A percentile compares a stretch with the other conserved stretches of the same genome.
Conservation (phyloP, 768 basidiomycete genomes). For the Dioszegia crocea region DNA sequence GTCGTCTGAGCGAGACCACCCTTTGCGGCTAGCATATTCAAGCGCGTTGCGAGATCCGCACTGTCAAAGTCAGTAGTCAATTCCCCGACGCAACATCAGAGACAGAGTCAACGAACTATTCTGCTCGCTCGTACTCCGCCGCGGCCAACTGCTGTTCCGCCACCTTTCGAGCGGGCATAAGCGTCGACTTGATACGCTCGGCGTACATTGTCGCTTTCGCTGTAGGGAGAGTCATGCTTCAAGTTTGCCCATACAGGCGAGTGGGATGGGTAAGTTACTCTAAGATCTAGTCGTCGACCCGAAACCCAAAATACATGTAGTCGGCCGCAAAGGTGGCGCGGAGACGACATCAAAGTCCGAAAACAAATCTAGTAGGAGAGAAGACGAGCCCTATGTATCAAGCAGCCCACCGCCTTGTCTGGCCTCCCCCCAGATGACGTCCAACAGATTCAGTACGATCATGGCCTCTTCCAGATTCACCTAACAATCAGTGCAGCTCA, state of each 20-base stretch:
- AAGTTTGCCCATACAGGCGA: too few species aligned
- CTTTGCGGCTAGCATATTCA: neutral
- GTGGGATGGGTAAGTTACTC: too few species aligned
- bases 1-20: neutral
- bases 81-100: neutral
- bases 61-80: slow-evolving; percentile 1
- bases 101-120: slow-evolving; percentile 19
- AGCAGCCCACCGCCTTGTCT: neutral
- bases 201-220: slow-evolving; percentile 11
- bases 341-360: too few species aligned
- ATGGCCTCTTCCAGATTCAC: neutral
- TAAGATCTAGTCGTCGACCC: too few species aligned
- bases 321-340: too few species aligned
- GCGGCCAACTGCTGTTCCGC: slow-evolving; percentile 6
- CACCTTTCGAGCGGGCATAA: slow-evolving; percentile 18
- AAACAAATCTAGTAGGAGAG: too few species aligned
- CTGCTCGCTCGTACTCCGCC: slow-evolving; percentile 22
- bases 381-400: neutral
- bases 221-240: neutral
- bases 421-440: neutral
- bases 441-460: neutral
- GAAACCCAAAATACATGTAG: too few species aligned
- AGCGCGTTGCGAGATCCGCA: slow-evolving; percentile 1
- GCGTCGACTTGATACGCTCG: slow-evolving; percentile 14
- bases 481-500: neutral